Evolutionary conservation across 768 basidiomycete species (phyloP), one percentile per base, ranked within the genome.

Genomic region (Sistotremastrum suecicum): DNA sequence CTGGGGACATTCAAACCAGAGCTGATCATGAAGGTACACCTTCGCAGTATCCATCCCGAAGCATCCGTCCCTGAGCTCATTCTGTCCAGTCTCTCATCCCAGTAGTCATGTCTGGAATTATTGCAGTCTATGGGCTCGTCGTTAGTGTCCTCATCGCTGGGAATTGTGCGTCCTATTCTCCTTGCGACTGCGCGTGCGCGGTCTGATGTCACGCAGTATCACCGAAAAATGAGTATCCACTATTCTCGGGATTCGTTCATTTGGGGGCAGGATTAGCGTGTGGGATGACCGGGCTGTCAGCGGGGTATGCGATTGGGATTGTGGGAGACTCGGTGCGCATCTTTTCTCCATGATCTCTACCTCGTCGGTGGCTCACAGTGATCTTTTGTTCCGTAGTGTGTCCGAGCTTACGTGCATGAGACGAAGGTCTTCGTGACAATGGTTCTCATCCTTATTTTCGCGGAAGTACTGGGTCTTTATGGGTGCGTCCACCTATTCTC

Each of bases 71-170:
- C 31, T 20, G 34, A 20, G 12, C 38, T 41, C n/a, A 37, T 28
- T 51, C 8, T 30, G 32, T 5, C 43, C 55, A 92, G 89, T 92
- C 89, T 10, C 72, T 95, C 44, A 90, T 97, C 51, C 92, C 92
- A 3, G 91, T 95, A 34, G 90, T 98, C 62, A 95, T 97, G 91
- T 86, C 89, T 48, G 91, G 92, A 66, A 95, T 95, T 62, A 92
- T 95, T 53, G 91, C 92, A 32, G 92, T 98, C 35, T 98, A 97
- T 58, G 92, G 92, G 5, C 73, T 98, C 37, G 94, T 98, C 6
- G 92, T 97, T 9, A 86, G 88, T 3, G 92, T 97, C 32, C 75
- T 98, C 47, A 95, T 95, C 50, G 73, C 83, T 11, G 87, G 87
- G 45, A 65, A 63, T 48, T 55, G 75, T 78, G 51, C 55, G 74